Percentiles rank a stretch among this genome's conserved stretches.
phyloP scores from a whole-genome alignment of 495 filamentous ascomycete genomes.

The Neurospora sp. region DNA sequence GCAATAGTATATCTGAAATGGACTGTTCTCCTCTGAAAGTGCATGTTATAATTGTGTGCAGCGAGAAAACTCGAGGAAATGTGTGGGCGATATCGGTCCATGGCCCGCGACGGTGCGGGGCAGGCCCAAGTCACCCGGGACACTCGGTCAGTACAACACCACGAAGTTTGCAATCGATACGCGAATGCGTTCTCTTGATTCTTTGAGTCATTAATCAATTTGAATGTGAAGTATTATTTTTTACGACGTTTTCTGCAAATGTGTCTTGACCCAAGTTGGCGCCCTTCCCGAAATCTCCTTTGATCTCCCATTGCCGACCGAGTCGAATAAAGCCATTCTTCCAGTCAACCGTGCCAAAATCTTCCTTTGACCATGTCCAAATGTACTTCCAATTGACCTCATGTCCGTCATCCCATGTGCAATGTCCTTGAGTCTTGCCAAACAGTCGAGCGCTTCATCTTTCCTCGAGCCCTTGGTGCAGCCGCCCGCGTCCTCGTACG shows the following conservation, averaged over 20 bases:
- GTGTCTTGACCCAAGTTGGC: neutral
- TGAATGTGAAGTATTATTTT: accelerated
- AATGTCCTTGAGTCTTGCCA: neutral
- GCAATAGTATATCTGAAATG: neutral
- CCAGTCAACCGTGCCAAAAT: neutral
- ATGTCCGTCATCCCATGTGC: neutral
- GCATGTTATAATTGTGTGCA: neutral
- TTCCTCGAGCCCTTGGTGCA: neutral
- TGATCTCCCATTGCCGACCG: neutral
- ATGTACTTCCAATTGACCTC: neutral
- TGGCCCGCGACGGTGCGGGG: neutral
- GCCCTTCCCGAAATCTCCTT: neutral
- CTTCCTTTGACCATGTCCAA: neutral
- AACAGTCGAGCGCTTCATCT: neutral
- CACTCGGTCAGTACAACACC: neutral
- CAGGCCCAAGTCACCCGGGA: neutral
- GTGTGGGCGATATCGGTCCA: neutral
- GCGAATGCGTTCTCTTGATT: neutral
- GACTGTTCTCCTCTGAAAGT: neutral
- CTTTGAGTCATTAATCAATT: accelerated
- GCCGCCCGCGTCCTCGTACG: neutral
- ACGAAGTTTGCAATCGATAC: neutral
- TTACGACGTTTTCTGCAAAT: neutral
- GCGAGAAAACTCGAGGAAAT: neutral
- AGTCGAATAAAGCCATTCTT: neutral